These are phyloP conservation scores for Candida ortonii DNA, from an alignment of 805 yeast genomes.

Conservation along the genomic window DNA sequence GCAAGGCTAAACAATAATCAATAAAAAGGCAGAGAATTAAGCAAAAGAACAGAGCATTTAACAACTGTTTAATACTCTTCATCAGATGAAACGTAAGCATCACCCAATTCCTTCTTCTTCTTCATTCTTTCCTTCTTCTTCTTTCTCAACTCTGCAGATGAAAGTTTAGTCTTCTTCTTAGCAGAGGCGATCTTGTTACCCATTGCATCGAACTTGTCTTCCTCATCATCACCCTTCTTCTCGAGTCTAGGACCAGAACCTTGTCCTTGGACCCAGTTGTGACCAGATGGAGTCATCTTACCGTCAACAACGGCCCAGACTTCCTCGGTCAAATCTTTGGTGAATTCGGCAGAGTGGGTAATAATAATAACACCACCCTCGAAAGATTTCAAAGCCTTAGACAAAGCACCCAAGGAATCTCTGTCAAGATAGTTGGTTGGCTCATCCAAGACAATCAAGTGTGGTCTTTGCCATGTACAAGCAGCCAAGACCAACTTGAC, in stretches of 20 bases:
- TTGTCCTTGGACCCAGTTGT: slow-evolving; percentile 99
- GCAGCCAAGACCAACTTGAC: slow-evolving; percentile 99
- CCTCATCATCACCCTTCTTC: slow-evolving; percentile 89
- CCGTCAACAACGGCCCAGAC: slow-evolving; percentile 99
- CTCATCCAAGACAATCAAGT: slow-evolving; percentile 98
- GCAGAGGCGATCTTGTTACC: slow-evolving; percentile 98
- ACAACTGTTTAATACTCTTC: slow-evolving; percentile 64
- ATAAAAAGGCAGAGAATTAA: too few species aligned
- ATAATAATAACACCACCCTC: slow-evolving; percentile 99
- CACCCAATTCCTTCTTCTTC: slow-evolving; percentile 99
- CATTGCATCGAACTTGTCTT: slow-evolving; percentile 99
- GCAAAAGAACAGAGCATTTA: too few species aligned
- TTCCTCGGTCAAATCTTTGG: slow-evolving; percentile 98
- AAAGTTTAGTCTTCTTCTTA: slow-evolving; percentile 96
- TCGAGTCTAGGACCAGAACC: slow-evolving; percentile 99
- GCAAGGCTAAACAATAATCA: too few species aligned
- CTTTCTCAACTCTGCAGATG: slow-evolving; percentile 99
- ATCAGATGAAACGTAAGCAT: slow-evolving; percentile 97
- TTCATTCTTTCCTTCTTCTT: slow-evolving; percentile 99
- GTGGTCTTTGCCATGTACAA: slow-evolving; percentile 99
- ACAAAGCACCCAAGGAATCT: slow-evolving; percentile 98
- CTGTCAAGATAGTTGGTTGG: slow-evolving; percentile 99
- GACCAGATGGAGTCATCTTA: slow-evolving; percentile 99
- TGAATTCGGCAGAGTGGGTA: slow-evolving; percentile 99
- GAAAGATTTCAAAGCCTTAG: slow-evolving; percentile 97